Evolutionary conservation across 306 rosid genomes (phyloP).

Genomic region (Vigna angularis): DNA sequence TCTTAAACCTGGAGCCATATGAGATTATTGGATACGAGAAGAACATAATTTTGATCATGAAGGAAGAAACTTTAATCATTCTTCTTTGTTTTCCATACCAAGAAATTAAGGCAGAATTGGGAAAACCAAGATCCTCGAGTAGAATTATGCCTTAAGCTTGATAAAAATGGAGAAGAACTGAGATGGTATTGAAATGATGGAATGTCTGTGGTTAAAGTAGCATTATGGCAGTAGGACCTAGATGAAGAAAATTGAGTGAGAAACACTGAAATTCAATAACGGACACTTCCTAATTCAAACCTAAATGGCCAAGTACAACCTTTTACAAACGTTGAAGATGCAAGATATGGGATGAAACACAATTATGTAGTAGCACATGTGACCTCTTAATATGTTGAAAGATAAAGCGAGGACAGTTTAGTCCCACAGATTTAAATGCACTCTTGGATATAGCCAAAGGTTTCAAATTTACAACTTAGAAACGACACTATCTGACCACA

Average conservation of each 20-base stretch:
- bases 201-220: background rate
- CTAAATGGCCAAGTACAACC: background rate
- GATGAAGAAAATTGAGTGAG: background rate
- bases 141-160: background rate
- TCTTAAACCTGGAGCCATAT: accelerated
- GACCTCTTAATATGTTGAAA: background rate
- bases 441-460: background rate
- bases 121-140: background rate
- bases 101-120: background rate
- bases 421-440: background rate
- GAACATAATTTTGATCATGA: background rate
- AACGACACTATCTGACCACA: background rate
- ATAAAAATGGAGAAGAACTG: background rate
- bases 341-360: background rate
- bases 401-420: background rate
- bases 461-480: background rate
- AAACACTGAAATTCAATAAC: background rate
- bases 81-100: background rate
- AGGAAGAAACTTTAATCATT: background rate
- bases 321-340: background rate
- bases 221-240: background rate
- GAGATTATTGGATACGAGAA: no score
- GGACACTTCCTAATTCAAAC: background rate
- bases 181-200: background rate
- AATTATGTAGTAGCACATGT: background rate